Percentiles rank a stretch among this genome's conserved stretches.
phyloP scores from a whole-genome alignment of 2,329 filamentous ascomycete genomes.

The Dactylonectria macrodidyma region DNA sequence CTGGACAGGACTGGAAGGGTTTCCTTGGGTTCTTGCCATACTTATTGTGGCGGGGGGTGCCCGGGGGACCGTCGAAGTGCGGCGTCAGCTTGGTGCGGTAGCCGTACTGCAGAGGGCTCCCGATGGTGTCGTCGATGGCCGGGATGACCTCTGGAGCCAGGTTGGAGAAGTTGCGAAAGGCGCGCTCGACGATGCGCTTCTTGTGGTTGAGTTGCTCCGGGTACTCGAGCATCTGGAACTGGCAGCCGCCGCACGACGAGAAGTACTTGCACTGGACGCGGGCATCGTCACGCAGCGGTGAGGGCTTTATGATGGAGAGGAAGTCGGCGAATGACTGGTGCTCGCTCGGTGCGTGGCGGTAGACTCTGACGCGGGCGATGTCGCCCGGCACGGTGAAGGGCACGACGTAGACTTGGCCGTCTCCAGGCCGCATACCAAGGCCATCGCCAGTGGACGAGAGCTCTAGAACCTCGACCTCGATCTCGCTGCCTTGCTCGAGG shows the following conservation, averaged over 20 bases:
- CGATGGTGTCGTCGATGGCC: conserved; percentile 85
- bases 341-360: conserved; percentile 76
- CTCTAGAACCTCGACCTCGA: conserved; percentile 85
- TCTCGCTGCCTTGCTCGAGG: conserved; percentile 79
- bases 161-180: conserved; percentile 91
- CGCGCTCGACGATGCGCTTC: conserved; percentile 88
- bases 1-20: conserved; percentile 75
- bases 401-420: conserved; percentile 81
- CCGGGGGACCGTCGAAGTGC: conserved; percentile 88
- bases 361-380: conserved; percentile 82
- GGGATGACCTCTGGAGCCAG: conserved; percentile 84
- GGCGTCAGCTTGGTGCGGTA: conserved; percentile 98
- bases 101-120: conserved; percentile 90
- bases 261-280: conserved; percentile 91
- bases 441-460: conserved; percentile 95
- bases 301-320: conserved; percentile 81
- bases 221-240: conserved; percentile 98
- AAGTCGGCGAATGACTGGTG: conserved; percentile 87
- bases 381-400: conserved; percentile 93
- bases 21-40: conserved; percentile 64
- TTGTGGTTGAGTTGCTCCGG: conserved; percentile 88
- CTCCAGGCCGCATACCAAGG: conserved; percentile 79
- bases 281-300: conserved; percentile 81
- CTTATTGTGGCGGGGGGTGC: conserved; percentile 60
- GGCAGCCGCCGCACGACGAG: conserved; percentile 88